phyloP scores from a whole-genome alignment of 345 rosid species.

The Nephelium lappaceum region DNA sequence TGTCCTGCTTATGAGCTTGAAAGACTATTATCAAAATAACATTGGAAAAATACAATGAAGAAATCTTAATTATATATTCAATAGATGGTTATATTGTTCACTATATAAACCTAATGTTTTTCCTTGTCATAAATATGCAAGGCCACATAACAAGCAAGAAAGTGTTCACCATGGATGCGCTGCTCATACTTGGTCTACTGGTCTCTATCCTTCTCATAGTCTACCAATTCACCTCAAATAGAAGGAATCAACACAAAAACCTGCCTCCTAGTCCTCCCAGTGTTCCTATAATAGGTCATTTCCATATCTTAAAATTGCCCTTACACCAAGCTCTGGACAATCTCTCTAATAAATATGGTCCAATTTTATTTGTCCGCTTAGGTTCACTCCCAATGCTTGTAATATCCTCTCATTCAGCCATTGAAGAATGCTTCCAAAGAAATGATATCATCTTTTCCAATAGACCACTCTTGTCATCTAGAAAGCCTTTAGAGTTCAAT shows the following conservation, averaged over 20 bases:
- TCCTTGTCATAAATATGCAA: too few species aligned
- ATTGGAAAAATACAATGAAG: too few species aligned
- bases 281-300: constrained; percentile 33
- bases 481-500: background rate
- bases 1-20: too few species aligned
- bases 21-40: too few species aligned
- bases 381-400: too few species aligned
- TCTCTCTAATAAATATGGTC: constrained; percentile 33
- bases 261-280: constrained; percentile 26
- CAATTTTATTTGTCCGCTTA: constrained; percentile 23
- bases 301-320: constrained; percentile 28
- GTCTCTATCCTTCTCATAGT: background rate
- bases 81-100: too few species aligned
- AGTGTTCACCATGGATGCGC: constrained; percentile 5
- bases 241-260: background rate
- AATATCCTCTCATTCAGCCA: constrained; percentile 23
- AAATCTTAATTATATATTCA: too few species aligned
- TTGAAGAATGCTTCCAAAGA: constrained; percentile 6
- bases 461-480: background rate
- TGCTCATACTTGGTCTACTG: background rate
- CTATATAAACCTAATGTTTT: too few species aligned
- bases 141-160: too few species aligned
- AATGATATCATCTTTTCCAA: constrained; percentile 7
- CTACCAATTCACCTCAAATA: background rate
- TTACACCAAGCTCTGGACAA: constrained; percentile 18